Evolutionary conservation across 1,284 basidiomycete genomes (phyloP).

Genomic region (Acaromyces ingoldii): DNA sequence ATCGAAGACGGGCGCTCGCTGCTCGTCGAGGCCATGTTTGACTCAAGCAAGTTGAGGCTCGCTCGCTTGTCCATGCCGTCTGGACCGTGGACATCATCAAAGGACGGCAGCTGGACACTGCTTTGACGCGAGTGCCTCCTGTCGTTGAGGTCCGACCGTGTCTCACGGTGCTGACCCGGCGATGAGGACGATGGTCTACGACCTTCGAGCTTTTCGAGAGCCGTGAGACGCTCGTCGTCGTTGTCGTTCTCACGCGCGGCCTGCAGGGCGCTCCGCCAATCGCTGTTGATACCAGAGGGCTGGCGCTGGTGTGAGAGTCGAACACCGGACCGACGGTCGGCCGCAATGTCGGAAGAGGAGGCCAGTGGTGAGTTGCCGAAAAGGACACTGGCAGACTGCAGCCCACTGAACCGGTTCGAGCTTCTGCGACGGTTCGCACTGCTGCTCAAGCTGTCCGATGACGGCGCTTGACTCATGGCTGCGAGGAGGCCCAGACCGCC

Average conservation of each 20-base stretch:
- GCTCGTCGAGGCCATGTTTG: constrained; percentile 15
- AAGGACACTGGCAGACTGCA: constrained; percentile 30
- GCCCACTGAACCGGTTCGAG: constrained; percentile 28
- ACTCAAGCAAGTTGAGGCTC: constrained; percentile 15
- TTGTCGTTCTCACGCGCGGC: constrained; percentile 14
- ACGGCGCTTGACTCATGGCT: constrained; percentile 4
- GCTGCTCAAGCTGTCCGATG: constrained; percentile 9
- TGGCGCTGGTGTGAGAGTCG: background rate
- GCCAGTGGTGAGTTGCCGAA: constrained; percentile 15
- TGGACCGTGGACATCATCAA: constrained; percentile 37
- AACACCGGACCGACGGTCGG: background rate
- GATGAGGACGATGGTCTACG: background rate
- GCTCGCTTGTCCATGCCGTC: constrained; percentile 19
- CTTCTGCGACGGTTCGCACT: constrained; percentile 18
- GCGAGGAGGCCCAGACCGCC: constrained; percentile 23
- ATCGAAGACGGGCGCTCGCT: background rate
- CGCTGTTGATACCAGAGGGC: background rate
- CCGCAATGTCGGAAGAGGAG: no score
- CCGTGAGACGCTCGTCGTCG: constrained; percentile 30
- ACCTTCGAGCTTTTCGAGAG: constrained; percentile 44
- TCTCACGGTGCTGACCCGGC: no score
- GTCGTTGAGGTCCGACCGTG: no score
- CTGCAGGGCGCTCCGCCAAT: constrained; percentile 10
- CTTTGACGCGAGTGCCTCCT: constrained; percentile 23
- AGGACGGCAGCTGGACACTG: constrained; percentile 39